Conservation (phyloP, 164 flowering plant species). For the Magnolia kwangsiensis region DNA sequence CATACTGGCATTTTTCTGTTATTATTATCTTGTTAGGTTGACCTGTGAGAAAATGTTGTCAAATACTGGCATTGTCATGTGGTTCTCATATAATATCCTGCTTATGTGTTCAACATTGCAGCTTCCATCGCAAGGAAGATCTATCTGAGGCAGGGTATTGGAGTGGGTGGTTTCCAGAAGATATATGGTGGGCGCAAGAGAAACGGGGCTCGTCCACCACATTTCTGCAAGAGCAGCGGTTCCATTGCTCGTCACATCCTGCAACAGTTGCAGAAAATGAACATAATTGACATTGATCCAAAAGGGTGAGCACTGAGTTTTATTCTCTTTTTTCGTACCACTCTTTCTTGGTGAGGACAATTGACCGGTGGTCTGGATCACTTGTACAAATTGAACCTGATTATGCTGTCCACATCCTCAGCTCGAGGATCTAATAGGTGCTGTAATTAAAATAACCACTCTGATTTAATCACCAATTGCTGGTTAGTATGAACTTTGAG, state of each 20-base stretch:
- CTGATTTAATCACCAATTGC: too few relatives aligned
- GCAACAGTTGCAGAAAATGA: constrained; percentile 68
- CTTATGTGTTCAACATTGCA: constrained; percentile 17
- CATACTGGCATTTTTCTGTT: not conserved
- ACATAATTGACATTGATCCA: constrained; percentile 60
- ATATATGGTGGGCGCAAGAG: constrained; percentile 95
- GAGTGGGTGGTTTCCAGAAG: constrained; percentile 79
- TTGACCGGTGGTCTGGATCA: too few relatives aligned
- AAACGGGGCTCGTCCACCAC: constrained; percentile 87
- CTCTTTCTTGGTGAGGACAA: too few relatives aligned
- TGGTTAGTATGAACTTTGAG: too few relatives aligned
- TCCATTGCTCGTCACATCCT: constrained; percentile 81
- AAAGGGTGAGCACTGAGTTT: constrained; percentile 52
- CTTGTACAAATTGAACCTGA: too few relatives aligned
- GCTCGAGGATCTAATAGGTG: too few relatives aligned
- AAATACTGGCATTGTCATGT: not conserved
- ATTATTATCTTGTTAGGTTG: not conserved
- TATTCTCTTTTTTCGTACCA: not conserved
- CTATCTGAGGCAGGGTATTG: constrained; percentile 82
- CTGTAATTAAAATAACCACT: too few relatives aligned
- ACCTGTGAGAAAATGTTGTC: not conserved
- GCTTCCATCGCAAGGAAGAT: constrained; percentile 76
- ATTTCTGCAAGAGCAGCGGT: constrained; percentile 92
- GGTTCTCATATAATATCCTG: not conserved
- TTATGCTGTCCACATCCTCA: too few relatives aligned